Conservation (phyloP, 2,329 filamentous ascomycete species). For the Alternaria metachromatica region DNA sequence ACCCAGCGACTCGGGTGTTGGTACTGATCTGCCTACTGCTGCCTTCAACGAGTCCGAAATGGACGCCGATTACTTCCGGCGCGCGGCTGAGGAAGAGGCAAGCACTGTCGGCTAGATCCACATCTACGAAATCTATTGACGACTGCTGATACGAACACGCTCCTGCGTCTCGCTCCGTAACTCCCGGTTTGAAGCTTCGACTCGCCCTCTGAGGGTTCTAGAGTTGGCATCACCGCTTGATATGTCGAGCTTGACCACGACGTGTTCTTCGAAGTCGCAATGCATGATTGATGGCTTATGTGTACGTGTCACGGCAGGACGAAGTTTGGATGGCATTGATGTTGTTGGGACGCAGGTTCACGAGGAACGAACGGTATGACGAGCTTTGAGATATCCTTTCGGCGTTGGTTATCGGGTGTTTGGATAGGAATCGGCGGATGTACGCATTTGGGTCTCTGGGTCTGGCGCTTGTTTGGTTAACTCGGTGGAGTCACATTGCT, state of each 20-base stretch:
- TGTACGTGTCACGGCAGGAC: background rate
- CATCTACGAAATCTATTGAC: background rate
- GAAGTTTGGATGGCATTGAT: background rate
- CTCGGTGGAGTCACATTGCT: background rate
- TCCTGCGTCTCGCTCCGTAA: constrained; percentile 5
- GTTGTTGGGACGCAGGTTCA: background rate
- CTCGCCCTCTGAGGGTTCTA: constrained; percentile 12
- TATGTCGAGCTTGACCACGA: constrained; percentile 4
- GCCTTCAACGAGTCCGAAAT: constrained; percentile 28
- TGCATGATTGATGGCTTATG: background rate
- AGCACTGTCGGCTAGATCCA: constrained; percentile 38
- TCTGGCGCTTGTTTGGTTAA: background rate
- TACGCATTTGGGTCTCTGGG: background rate
- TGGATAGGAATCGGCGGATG: background rate
- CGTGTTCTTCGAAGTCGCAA: background rate
- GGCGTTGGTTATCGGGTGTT: background rate
- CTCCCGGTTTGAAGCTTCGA: constrained; percentile 16
- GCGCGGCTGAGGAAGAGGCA: constrained; percentile 47
- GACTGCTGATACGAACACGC: background rate
- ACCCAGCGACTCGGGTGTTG: constrained; percentile 47
- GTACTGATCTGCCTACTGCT: constrained; percentile 47
- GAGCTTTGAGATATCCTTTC: background rate
- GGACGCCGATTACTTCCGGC: constrained; percentile 47
- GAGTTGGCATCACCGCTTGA: constrained; percentile 14
- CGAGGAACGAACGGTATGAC: background rate